Conservation (phyloP, 306 rosid genomes). For the Vicia sativa region DNA sequence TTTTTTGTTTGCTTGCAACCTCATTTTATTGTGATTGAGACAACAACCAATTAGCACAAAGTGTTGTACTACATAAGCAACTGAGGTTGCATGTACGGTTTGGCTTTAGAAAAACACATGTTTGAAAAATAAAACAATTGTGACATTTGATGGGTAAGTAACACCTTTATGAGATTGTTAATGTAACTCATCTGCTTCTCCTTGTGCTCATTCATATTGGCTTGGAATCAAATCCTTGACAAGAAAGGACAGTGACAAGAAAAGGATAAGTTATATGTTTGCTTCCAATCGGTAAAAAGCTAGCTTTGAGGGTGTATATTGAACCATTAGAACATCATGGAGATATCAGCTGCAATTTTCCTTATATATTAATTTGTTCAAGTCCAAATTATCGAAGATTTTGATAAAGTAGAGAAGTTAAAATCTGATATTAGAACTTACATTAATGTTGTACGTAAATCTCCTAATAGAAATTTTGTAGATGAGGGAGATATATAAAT, state of each 20-base stretch:
- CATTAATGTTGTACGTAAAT: too few species aligned
- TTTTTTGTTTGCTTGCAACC: slow-evolving; percentile 46
- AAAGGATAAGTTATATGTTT: slow-evolving; percentile 42
- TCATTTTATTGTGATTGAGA: slow-evolving; percentile 44
- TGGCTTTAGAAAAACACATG: slow-evolving; percentile 40
- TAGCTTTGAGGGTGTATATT: background rate
- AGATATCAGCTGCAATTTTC: background rate
- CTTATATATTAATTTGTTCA: background rate
- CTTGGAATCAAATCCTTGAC: slow-evolving; percentile 49
- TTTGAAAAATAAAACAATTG: slow-evolving; percentile 44
- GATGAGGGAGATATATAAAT: too few species aligned
- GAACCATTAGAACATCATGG: slow-evolving; percentile 2
- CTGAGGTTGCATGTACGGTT: slow-evolving; percentile 42
- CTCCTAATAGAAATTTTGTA: too few species aligned
- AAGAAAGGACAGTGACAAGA: slow-evolving; percentile 22
- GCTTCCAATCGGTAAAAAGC: slow-evolving; percentile 29
- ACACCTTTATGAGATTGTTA: slow-evolving; percentile 41
- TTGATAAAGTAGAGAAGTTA: too few species aligned
- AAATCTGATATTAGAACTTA: too few species aligned
- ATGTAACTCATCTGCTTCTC: slow-evolving; percentile 20
- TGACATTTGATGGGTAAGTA: slow-evolving; percentile 54
- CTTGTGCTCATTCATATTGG: slow-evolving; percentile 42
- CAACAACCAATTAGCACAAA: slow-evolving; percentile 40
- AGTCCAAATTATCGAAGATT: too few species aligned
- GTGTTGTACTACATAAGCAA: slow-evolving; percentile 55